Evolutionary conservation across 1,139 yeast species (phyloP).

Genomic region (Waltiozyma sp.): DNA sequence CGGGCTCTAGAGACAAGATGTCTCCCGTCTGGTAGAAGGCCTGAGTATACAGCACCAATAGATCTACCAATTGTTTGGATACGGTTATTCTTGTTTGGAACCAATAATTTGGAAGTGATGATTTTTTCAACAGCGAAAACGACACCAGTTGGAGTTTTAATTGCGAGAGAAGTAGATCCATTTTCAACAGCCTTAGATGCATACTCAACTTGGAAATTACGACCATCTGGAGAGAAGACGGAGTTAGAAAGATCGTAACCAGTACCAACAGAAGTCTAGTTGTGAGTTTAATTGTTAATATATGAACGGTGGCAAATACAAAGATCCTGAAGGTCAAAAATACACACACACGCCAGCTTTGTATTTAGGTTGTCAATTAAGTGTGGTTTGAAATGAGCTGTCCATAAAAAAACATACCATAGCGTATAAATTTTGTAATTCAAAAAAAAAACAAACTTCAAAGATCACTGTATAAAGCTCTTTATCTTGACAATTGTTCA

Average conservation of each 20-base stretch:
- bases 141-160: slow-evolving; percentile 84
- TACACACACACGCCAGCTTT: too few species aligned
- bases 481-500: not conserved
- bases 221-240: slow-evolving; percentile 82
- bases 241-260: slow-evolving; percentile 95
- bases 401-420: not conserved
- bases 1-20: slow-evolving; percentile 87
- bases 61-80: slow-evolving; percentile 91
- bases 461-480: too few species aligned
- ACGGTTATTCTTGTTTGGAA: slow-evolving; percentile 79
- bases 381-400: not conserved
- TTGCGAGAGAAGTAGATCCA: slow-evolving; percentile 91
- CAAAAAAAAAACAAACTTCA: too few species aligned
- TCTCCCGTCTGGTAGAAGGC: slow-evolving; percentile 93
- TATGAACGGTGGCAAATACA: not conserved
- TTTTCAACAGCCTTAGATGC: slow-evolving; percentile 97
- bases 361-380: too few species aligned
- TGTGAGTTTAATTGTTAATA: not conserved
- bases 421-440: not conserved
- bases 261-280: slow-evolving; percentile 83
- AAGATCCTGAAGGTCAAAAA: not conserved
- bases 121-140: slow-evolving; percentile 95
- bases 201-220: slow-evolving; percentile 97
- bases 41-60: slow-evolving; percentile 90
- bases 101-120: slow-evolving; percentile 75